Base-by-base conservation (phyloP, 2,329 filamentous ascomycete species). In the Fusarium setosum region DNA sequence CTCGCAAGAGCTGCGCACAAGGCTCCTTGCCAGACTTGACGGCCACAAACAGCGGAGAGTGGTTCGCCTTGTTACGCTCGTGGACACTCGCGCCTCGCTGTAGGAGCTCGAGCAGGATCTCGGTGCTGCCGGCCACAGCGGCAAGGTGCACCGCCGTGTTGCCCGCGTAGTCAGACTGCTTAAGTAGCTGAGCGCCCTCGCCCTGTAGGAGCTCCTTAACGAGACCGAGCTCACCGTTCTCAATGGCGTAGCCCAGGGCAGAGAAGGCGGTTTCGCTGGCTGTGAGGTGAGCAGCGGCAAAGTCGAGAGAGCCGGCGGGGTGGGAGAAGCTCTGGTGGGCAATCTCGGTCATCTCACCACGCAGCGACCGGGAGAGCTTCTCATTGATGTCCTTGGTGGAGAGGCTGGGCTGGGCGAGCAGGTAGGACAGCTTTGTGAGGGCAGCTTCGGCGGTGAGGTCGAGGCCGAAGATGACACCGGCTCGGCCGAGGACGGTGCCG, bases 401-500 rank as follows among this genome's bases (percentile, higher is more conserved):
- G n/a, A 91, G 82, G 29, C 83, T 84, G 1, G 91, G 88, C 5
- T 85, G 76, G 5, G 92, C 91, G 17, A 97, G 85, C 4, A 97
- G 86, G 76, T 96, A 97, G 2, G 93, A 92, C 24, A 97, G 85
- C 78, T 97, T 97, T 18, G 94, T 96, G 68, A 97, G 86, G 6
- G 94, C 94, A 4, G 93, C 94, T 80, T 97, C 94, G 20, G 92
- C 92, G 0, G 94, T 97, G 79, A 97, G 85, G 73, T 97, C 94
- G 68, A 94, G 88, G 6, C 94, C 94, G 67, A 96, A 94, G 29
- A 97, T 92, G 47, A 97, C 93, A 31, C 94, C 94, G 3, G 92
- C 92, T 54, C 90, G 86, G 35, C 92, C 93, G 17, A 97, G 86
- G 37, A 91, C 89, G 68, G 92, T 92, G 9, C 89, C 91, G 0